Evolutionary conservation across 2,329 filamentous ascomycete genomes (phyloP).

Genomic region (Xylariaceae sp.): DNA sequence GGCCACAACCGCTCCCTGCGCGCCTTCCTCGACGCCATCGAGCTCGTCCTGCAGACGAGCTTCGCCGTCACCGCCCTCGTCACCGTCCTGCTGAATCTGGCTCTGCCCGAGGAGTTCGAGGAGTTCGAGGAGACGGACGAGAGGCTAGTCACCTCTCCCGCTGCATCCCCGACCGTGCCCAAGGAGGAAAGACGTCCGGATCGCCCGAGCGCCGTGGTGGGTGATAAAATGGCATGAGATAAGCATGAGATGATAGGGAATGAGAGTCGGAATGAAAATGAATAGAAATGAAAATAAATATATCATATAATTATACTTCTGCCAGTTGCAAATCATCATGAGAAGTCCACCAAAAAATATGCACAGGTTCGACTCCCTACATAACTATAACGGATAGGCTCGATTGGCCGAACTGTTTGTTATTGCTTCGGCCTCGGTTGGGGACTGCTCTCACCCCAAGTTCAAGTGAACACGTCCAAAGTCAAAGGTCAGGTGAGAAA

Average conservation of each 20-base stretch:
- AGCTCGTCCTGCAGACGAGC: constrained; percentile 67
- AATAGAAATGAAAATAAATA: too few species aligned
- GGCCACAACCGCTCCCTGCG: constrained; percentile 61
- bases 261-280: neutral
- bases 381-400: too few species aligned
- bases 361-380: too few species aligned
- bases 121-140: constrained; percentile 37
- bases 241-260: neutral
- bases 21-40: constrained; percentile 71
- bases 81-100: constrained; percentile 66
- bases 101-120: constrained; percentile 69
- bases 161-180: constrained; percentile 1
- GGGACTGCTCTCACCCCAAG: too few species aligned
- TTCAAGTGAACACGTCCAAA: too few species aligned
- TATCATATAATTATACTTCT: too few species aligned
- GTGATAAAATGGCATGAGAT: constrained; percentile 11
- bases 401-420: too few species aligned
- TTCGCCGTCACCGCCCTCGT: constrained; percentile 70
- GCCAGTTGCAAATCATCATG: too few species aligned
- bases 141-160: constrained; percentile 10
- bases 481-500: too few species aligned
- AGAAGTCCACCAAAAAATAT: too few species aligned
- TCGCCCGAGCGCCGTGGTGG: constrained; percentile 7
- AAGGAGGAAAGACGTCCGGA: constrained; percentile 11
- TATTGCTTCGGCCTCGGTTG: too few species aligned